phyloP scores from a whole-genome alignment of 345 rosid species.

The Eucalyptus urophylla region DNA sequence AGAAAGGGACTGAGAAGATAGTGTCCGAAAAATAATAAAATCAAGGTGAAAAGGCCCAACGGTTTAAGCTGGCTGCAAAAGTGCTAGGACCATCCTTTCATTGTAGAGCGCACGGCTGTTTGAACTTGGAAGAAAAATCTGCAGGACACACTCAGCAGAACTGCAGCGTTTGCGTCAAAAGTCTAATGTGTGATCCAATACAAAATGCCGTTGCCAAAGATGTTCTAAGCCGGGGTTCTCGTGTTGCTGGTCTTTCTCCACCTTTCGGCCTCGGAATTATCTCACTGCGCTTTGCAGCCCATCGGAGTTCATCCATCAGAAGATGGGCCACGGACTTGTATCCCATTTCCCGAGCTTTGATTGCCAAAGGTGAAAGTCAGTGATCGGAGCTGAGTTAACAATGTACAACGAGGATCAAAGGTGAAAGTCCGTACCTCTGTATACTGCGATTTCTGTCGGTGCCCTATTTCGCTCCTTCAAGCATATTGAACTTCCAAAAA shows the following conservation, averaged over 20 bases:
- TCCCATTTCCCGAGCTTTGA: constrained; percentile 17
- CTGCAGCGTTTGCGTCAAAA: neutral
- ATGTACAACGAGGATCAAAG: neutral
- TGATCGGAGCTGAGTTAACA: neutral
- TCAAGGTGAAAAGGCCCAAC: neutral
- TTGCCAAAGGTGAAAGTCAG: neutral
- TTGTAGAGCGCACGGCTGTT: neutral
- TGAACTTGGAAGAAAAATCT: neutral
- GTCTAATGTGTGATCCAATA: neutral
- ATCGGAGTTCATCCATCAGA: constrained; percentile 17
- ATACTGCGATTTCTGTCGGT: constrained; percentile 16
- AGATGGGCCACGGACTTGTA: constrained; percentile 30
- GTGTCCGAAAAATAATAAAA: neutral
- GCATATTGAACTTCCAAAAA: constrained; percentile 8
- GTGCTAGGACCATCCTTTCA: neutral
- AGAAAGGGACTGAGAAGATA: no score
- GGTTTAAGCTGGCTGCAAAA: neutral
- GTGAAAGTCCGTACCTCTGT: neutral
- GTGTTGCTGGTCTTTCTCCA: neutral
- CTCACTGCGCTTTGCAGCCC: neutral
- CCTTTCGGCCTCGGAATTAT: neutral
- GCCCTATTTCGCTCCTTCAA: constrained; percentile 12
- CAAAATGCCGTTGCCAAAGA: neutral
- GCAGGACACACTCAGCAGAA: neutral
- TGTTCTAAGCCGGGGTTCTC: neutral